A percentile compares a stretch with the other conserved stretches of the same genome.
phyloP scores from a whole-genome alignment of 345 rosid species.

The Mangifera indica region DNA sequence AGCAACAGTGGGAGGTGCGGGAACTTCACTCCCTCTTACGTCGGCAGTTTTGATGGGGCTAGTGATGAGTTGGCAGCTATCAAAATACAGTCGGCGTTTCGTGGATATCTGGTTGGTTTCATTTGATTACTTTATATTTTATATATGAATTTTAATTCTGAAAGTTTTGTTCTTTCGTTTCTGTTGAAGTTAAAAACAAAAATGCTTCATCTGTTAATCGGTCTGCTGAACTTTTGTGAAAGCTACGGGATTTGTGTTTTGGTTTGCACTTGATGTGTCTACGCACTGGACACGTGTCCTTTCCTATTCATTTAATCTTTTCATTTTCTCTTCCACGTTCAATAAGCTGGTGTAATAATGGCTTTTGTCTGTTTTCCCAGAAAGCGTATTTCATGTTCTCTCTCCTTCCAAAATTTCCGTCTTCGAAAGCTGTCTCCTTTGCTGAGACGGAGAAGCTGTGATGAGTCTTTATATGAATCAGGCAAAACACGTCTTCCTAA shows the following conservation, averaged over 20 bases:
- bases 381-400: background rate
- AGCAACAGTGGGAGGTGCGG: conserved; percentile 66
- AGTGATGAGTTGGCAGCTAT: conserved; percentile 54
- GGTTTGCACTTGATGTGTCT: background rate
- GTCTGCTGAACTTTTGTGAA: background rate
- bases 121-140: background rate
- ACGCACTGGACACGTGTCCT: conserved; percentile 1
- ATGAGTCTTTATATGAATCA: background rate
- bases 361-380: background rate
- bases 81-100: conserved; percentile 79
- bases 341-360: background rate
- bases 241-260: conserved; percentile 9
- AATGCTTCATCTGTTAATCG: background rate
- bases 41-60: conserved; percentile 27
- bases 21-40: conserved; percentile 29
- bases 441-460: background rate
- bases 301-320: background rate
- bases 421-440: background rate
- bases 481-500: background rate
- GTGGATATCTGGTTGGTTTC: conserved; percentile 77
- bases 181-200: too few species aligned
- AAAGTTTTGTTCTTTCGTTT: background rate
- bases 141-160: background rate
- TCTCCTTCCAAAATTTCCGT: background rate
- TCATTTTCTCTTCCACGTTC: background rate